phyloP scores from a whole-genome alignment of 1,284 basidiomycete species.

The Ustilago shanxiensis region DNA sequence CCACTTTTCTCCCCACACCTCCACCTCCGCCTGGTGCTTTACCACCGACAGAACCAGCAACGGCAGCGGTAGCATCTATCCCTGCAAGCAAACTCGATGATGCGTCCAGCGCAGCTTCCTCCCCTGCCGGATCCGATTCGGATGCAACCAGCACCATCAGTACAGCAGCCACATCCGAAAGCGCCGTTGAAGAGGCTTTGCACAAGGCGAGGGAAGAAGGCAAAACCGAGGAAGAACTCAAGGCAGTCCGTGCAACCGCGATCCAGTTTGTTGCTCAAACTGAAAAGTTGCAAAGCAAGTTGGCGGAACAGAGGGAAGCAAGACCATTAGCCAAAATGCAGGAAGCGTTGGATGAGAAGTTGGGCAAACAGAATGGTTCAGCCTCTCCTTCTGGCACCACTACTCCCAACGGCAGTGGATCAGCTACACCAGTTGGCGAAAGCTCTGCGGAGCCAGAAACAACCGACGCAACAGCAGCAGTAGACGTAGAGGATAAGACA shows the following conservation, averaged over 20 bases:
- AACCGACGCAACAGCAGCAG: slow-evolving; percentile 45
- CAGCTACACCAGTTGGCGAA: slow-evolving; percentile 2
- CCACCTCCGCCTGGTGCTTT: slow-evolving; percentile 45
- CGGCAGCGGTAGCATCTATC: not conserved
- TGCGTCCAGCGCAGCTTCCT: slow-evolving; percentile 5
- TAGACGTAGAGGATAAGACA: slow-evolving; percentile 4
- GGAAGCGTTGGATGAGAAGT: slow-evolving; percentile 74
- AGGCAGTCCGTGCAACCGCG: slow-evolving; percentile 28
- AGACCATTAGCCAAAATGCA: slow-evolving; percentile 89
- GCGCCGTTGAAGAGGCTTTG: slow-evolving; percentile 10
- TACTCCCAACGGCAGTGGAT: slow-evolving; percentile 22
- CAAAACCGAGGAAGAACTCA: slow-evolving; percentile 24
- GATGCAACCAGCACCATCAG: slow-evolving; percentile 8
- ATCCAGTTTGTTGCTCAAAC: slow-evolving; percentile 38
- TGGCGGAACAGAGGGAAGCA: slow-evolving; percentile 86
- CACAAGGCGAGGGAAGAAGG: slow-evolving; percentile 29
- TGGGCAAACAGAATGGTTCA: slow-evolving; percentile 72
- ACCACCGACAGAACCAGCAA: slow-evolving; percentile 15
- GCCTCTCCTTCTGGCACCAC: slow-evolving; percentile 28
- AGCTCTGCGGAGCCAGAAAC: not conserved
- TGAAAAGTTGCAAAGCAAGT: slow-evolving; percentile 56
- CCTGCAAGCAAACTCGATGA: slow-evolving; percentile 26
- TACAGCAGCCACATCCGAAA: slow-evolving; percentile 12
- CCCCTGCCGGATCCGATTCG: slow-evolving; percentile 22
- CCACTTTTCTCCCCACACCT: slow-evolving; percentile 84